Base-by-base conservation (phyloP, 768 basidiomycete species). In the Hydnomerulius pinastri region DNA sequence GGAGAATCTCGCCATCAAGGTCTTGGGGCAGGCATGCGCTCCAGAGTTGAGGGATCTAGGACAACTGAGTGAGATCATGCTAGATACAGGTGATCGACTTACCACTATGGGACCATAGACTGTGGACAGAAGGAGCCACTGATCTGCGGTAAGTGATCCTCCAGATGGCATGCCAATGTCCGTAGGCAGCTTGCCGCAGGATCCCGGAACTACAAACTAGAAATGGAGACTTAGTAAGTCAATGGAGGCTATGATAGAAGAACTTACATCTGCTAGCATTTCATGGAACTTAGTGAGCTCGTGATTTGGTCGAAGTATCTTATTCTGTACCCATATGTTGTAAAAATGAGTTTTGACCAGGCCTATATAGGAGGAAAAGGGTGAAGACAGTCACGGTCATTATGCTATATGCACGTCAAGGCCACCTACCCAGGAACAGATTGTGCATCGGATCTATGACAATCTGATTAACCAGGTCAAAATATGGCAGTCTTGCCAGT, bases 371-470 rank as follows among this genome's bases (percentile, higher is more conserved):
- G n/a, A n/a, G n/a, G n/a, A n/a, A n/a, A n/a, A n/a, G n/a, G n/a
- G n/a, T n/a, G n/a, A n/a, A n/a, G n/a, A n/a, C n/a, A n/a, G n/a
- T n/a, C n/a, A n/a, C n/a, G n/a, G n/a, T n/a, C n/a, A n/a, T n/a
- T n/a, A n/a, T n/a, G n/a, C n/a, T n/a, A n/a, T n/a, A n/a, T n/a
- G n/a, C n/a, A n/a, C n/a, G n/a, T n/a, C n/a, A n/a, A n/a, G n/a
- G n/a, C n/a, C n/a, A n/a, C n/a, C n/a, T n/a, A n/a, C n/a, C n/a
- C n/a, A n/a, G n/a, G n/a, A n/a, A n/a, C n/a, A n/a, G n/a, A n/a
- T 66, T 70, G 42, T 71, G 65, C 69, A 71, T 70, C 0, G 64
- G 70, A 48, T 69, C 70, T 9, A 71, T 59, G 1, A 69, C 57
- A 7, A 62, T 56, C 55, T 67, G 62, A 3, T 48, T 37, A 13